phyloP scores from a whole-genome alignment of 305 asterid species.

The Solanum hybrid region DNA sequence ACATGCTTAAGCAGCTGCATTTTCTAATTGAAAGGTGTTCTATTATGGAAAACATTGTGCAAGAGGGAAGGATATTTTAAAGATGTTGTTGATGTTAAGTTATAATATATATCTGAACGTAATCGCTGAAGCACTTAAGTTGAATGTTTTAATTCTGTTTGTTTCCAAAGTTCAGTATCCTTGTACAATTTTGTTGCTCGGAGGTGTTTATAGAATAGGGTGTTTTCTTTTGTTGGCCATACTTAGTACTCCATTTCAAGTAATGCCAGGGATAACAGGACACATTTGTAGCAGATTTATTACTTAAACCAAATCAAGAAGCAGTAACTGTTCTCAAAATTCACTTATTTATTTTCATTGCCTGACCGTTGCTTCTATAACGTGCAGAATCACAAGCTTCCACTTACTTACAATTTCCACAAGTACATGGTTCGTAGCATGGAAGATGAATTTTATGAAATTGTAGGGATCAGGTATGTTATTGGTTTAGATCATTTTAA shows the following conservation, averaged over 20 bases:
- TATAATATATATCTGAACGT: not conserved
- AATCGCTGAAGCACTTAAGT: not conserved
- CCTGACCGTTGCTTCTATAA: not conserved
- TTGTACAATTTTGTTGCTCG: not conserved
- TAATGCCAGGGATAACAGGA: not conserved
- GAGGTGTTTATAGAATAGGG: not conserved
- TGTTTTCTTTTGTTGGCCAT: not conserved
- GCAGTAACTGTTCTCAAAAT: not conserved
- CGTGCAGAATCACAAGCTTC: constrained; percentile 74
- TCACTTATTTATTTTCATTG: not conserved
- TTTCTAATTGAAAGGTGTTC: not conserved
- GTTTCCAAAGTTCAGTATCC: not conserved
- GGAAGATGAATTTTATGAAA: constrained; percentile 86
- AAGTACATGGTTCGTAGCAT: constrained; percentile 88
- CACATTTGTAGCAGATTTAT: not conserved
- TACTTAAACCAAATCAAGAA: not conserved
- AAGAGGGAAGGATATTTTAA: not conserved
- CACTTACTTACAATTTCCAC: constrained; percentile 65
- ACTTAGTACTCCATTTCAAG: not conserved
- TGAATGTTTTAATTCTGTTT: not conserved
- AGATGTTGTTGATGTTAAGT: not conserved
- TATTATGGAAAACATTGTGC: not conserved
- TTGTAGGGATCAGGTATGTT: constrained; percentile 81
- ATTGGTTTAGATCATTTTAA: not conserved
- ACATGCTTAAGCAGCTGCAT: not conserved